These are phyloP conservation scores for Ogataea corticis DNA, from an alignment of 805 yeast species.

Conservation along the genomic window DNA sequence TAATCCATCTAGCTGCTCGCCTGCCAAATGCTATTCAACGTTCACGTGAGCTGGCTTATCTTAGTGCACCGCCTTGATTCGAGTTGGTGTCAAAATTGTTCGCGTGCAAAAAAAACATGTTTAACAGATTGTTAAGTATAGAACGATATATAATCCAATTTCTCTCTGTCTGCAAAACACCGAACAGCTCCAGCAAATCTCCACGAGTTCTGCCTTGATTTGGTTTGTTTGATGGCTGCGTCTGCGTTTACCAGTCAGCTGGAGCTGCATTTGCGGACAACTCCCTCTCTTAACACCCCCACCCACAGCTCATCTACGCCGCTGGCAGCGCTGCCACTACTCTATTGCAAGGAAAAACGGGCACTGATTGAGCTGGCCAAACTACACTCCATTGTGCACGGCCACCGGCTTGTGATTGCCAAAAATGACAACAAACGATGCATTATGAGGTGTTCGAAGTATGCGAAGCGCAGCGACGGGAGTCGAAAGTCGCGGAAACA, in stretches of 20 bases:
- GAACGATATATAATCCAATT: too few relatives aligned
- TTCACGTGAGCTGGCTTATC: too few relatives aligned
- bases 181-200: too few relatives aligned
- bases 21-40: too few relatives aligned
- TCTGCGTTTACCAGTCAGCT: background rate
- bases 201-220: too few relatives aligned
- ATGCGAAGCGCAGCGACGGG: conserved; percentile 11
- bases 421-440: conserved; percentile 29
- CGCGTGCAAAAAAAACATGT: too few relatives aligned
- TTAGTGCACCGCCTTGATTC: too few relatives aligned
- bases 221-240: background rate
- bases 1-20: too few relatives aligned
- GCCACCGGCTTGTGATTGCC: conserved; percentile 26
- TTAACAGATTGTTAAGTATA: too few relatives aligned
- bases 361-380: conserved; percentile 26
- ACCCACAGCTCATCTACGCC: background rate
- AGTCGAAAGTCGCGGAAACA: background rate
- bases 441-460: conserved; percentile 25
- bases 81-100: too few relatives aligned
- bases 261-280: conserved; percentile 2
- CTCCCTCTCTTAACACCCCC: background rate
- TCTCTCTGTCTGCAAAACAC: too few relatives aligned
- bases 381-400: conserved; percentile 24
- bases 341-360: conserved; percentile 24
- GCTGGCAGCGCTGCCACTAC: conserved; percentile 20